Base-by-base conservation (phyloP, 2,329 filamentous ascomycete genomes). In the Penicillium aurantiogriseum region DNA sequence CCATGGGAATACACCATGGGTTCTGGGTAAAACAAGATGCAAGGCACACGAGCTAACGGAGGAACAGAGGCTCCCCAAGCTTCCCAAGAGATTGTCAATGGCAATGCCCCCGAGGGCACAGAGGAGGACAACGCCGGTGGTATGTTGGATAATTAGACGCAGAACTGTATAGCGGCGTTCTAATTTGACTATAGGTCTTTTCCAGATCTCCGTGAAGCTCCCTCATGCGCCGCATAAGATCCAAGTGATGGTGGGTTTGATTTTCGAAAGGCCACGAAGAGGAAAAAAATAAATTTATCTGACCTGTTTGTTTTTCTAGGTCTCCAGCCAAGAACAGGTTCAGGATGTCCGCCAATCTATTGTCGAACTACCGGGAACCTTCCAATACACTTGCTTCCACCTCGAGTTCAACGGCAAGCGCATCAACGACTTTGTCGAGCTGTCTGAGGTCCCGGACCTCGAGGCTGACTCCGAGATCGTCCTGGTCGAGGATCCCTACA, bases 311-410 rank as follows among this genome's bases (percentile, higher is more conserved):
- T 54, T 54, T 60, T 55, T 48, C 48, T 68, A 94, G 90, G 90
- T 96, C 56, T 93, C 91, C 42, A 88, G 88, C 64, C 90, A 96
- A 81, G 95, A 99, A 79, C 93, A 97, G 76, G 88, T 97, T 60
- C 94, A 97, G 77, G 94, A 99, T 81, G 88, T 99, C 68, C 90
- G 94, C 65, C 94, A 97, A 78, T 93, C 92, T 61, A 90, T 99
- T 73, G 92, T 97, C 78, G 94, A 99, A 77, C 84, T 92, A 49
- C 94, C 94, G 5, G 84, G 88, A 59, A 95, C 93, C 51, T 94
- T 97, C 79, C 92, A 96, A 77, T 97, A 97, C 80, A 96, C 94
- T 52, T 99, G 94, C 82, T 99, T 99, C 81, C 94, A 99, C 78
- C 87, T 99, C 69, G 92, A 97, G 79, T 88, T 92, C 79, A 88